These are phyloP conservation scores for Usnea hakonensis DNA, from an alignment of 495 filamentous ascomycete species.

Conservation along the genomic window DNA sequence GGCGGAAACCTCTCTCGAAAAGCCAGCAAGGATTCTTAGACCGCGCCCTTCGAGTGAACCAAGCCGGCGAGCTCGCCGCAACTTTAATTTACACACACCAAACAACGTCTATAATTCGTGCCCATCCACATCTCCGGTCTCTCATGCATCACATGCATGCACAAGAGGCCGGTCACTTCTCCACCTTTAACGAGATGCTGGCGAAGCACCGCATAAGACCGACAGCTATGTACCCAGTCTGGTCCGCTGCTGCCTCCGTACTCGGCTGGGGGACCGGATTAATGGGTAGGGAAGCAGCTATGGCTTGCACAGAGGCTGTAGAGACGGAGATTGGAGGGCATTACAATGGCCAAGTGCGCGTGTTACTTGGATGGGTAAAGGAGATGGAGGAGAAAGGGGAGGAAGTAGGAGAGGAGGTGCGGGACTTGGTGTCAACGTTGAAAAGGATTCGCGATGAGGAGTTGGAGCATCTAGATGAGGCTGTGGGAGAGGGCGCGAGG, in stretches of 20 bases:
- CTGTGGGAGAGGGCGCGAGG: constrained; percentile 84
- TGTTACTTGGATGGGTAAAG: constrained; percentile 70
- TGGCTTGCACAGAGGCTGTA: constrained; percentile 98
- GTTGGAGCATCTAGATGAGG: constrained; percentile 92
- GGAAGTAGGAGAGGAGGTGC: constrained; percentile 70
- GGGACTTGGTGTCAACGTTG: constrained; percentile 62
- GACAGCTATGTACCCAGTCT: constrained; percentile 88
- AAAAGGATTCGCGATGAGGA: constrained; percentile 90
- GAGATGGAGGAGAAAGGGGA: constrained; percentile 57
- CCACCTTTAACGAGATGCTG: constrained; percentile 75
- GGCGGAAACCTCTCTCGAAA: constrained; percentile 55
- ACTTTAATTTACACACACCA: constrained; percentile 80
- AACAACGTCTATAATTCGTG: constrained; percentile 62
- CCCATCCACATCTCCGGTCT: constrained; percentile 76
- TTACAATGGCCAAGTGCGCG: constrained; percentile 86
- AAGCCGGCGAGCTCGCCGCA: constrained; percentile 82
- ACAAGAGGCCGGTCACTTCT: constrained; percentile 82
- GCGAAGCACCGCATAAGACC: constrained; percentile 86
- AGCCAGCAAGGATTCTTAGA: constrained; percentile 71
- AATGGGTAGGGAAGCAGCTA: constrained; percentile 89
- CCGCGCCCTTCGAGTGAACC: constrained; percentile 78
- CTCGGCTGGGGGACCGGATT: constrained; percentile 83
- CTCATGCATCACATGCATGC: constrained; percentile 98
- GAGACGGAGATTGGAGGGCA: constrained; percentile 97
- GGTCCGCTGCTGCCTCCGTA: constrained; percentile 74